These are phyloP conservation scores for Rutstroemia sp. DNA, from an alignment of 2,329 filamentous ascomycete species.

Conservation along the genomic window DNA sequence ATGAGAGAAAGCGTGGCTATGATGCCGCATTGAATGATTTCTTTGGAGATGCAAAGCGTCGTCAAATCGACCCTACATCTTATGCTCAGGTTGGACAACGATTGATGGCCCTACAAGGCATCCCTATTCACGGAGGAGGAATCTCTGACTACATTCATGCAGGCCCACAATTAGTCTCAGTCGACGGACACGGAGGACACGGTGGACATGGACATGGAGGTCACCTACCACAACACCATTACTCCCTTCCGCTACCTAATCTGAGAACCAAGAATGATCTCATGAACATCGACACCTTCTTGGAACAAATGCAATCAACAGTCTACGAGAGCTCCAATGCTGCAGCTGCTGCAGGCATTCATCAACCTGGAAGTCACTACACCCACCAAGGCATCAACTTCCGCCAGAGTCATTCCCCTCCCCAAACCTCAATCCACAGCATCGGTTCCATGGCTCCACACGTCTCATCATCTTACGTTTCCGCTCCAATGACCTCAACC, in stretches of 20 bases:
- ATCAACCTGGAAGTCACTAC: constrained; percentile 65
- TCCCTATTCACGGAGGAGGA: constrained; percentile 45
- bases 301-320: constrained; percentile 92
- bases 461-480: constrained; percentile 37
- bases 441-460: constrained; percentile 23
- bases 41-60: constrained; percentile 86
- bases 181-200: constrained; percentile 39
- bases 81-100: constrained; percentile 89
- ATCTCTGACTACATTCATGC: constrained; percentile 48
- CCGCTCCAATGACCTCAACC: constrained; percentile 50
- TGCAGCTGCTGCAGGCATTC: constrained; percentile 69
- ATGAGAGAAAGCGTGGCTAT: constrained; percentile 74
- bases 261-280: constrained; percentile 90
- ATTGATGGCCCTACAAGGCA: constrained; percentile 72
- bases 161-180: constrained; percentile 46
- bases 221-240: constrained; percentile 65
- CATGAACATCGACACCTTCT: constrained; percentile 85
- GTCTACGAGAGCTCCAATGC: constrained; percentile 90
- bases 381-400: constrained; percentile 46
- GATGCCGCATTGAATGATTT: constrained; percentile 85
- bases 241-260: constrained; percentile 82
- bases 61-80: constrained; percentile 80
- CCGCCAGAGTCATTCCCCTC: constrained; percentile 50
- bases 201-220: constrained; percentile 34
- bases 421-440: constrained; percentile 29